These are phyloP conservation scores for Cucumis sativus DNA, from an alignment of 306 rosid species.

Conservation along the genomic window DNA sequence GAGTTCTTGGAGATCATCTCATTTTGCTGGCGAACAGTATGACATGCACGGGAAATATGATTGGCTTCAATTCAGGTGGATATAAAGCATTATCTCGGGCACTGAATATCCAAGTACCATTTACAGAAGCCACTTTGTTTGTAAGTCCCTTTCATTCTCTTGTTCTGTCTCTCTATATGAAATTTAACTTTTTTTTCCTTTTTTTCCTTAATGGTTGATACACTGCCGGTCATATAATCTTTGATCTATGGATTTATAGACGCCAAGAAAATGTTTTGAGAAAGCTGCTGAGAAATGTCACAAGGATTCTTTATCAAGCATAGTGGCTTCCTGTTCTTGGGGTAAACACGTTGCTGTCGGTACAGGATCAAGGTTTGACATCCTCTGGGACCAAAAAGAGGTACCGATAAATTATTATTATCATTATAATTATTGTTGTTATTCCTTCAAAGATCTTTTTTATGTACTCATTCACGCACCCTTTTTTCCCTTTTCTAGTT, in stretches of 20 bases:
- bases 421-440: neutral
- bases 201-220: neutral
- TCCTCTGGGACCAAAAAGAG: conserved; percentile 68
- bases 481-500: conserved; percentile 23
- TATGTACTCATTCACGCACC: neutral
- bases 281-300: conserved; percentile 87
- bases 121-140: conserved; percentile 83
- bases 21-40: conserved; percentile 77
- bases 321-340: conserved; percentile 96
- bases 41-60: conserved; percentile 80
- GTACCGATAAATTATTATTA: conserved; percentile 23
- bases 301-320: conserved; percentile 59
- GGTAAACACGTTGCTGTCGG: conserved; percentile 89
- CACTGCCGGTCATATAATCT: conserved; percentile 6
- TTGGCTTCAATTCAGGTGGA: conserved; percentile 87
- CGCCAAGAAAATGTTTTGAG: conserved; percentile 86
- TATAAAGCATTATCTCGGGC: conserved; percentile 68
- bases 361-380: conserved; percentile 80
- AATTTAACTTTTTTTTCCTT: neutral
- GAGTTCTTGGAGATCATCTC: conserved; percentile 92
- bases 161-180: neutral
- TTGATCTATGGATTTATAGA: conserved; percentile 32
- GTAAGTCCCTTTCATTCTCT: conserved; percentile 34
- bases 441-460: neutral
- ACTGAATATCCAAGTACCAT: conserved; percentile 71